A percentile compares a stretch with the other conserved stretches of the same genome.
These are phyloP conservation scores for Amauroascus verrucosus DNA, from an alignment of 2,329 filamentous ascomycete species.

Conservation along the genomic window DNA sequence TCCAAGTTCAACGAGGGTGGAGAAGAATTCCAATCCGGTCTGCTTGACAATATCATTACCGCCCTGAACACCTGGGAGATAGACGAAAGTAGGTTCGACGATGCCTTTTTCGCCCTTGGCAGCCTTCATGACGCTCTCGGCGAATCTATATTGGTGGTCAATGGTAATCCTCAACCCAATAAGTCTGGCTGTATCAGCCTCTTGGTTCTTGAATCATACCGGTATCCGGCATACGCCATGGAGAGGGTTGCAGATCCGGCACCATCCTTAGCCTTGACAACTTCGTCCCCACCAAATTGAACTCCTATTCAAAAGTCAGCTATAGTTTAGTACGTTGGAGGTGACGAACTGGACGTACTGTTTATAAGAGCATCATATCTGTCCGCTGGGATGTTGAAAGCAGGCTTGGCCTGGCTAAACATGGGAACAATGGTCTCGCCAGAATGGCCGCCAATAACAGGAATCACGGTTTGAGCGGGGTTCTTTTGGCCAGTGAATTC, in stretches of 20 bases:
- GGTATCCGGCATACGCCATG: slow-evolving; percentile 92
- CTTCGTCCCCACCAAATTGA: slow-evolving; percentile 96
- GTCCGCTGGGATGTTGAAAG: slow-evolving; percentile 71
- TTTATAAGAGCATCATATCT: slow-evolving; percentile 86
- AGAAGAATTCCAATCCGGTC: slow-evolving; percentile 87
- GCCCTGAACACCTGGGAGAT: slow-evolving; percentile 79
- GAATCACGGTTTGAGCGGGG: slow-evolving; percentile 72
- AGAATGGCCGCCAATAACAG: slow-evolving; percentile 93
- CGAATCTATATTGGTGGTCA: slow-evolving; percentile 48
- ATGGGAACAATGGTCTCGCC: slow-evolving; percentile 96
- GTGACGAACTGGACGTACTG: slow-evolving; percentile 43
- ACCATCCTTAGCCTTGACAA: slow-evolving; percentile 89
- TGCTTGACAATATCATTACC: slow-evolving; percentile 77
- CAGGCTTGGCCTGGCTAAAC: slow-evolving; percentile 80
- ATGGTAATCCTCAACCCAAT: slow-evolving; percentile 15
- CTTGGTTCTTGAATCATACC: slow-evolving; percentile 48
- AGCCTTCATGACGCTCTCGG: slow-evolving; percentile 87
- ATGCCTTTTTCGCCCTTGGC: slow-evolving; percentile 82
- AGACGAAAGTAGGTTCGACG: slow-evolving; percentile 90
- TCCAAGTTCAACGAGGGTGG: slow-evolving; percentile 87
- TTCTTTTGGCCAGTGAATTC: slow-evolving; percentile 72
- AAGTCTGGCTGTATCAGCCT: neutral
- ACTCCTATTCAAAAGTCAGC: slow-evolving; percentile 44
- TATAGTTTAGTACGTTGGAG: neutral
- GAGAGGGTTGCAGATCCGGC: slow-evolving; percentile 82